Evolutionary conservation across 2,329 filamentous ascomycete species (phyloP).

Genomic region (Chalaropsis ovoidea): DNA sequence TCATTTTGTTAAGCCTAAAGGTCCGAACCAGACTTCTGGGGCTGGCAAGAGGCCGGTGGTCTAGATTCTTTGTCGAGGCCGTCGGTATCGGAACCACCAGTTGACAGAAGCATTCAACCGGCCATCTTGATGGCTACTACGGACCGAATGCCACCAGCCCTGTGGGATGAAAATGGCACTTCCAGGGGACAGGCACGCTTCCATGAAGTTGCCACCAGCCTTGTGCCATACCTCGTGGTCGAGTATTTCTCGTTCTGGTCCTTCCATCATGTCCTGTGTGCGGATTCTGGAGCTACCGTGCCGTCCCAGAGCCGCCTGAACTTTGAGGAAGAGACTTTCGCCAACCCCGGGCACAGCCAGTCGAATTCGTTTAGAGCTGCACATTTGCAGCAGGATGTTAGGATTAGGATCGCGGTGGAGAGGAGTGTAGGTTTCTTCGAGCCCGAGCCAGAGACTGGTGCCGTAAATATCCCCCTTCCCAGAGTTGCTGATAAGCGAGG

Average conservation of each 20-base stretch:
- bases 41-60: not conserved
- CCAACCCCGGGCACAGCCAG: constrained; percentile 58
- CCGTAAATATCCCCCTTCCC: constrained; percentile 79
- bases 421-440: constrained; percentile 78
- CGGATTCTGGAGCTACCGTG: constrained; percentile 46
- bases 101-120: constrained; percentile 37
- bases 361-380: constrained; percentile 61
- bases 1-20: not conserved
- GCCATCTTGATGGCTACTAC: constrained; percentile 33
- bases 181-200: constrained; percentile 49
- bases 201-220: constrained; percentile 34
- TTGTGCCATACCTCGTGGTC: constrained; percentile 59
- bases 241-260: constrained; percentile 55
- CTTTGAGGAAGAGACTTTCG: constrained; percentile 48
- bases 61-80: not conserved
- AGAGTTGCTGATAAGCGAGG: constrained; percentile 49
- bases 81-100: constrained; percentile 38
- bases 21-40: not conserved
- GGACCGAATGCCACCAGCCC: constrained; percentile 41
- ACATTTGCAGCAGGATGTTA: constrained; percentile 80
- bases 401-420: constrained; percentile 89
- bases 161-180: constrained; percentile 37
- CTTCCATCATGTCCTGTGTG: constrained; percentile 85
- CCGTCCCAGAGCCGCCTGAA: constrained; percentile 37
- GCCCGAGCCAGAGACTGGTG: constrained; percentile 79